phyloP scores from a whole-genome alignment of 1,139 yeast genomes.

The Entelexis paramagnoliae region DNA sequence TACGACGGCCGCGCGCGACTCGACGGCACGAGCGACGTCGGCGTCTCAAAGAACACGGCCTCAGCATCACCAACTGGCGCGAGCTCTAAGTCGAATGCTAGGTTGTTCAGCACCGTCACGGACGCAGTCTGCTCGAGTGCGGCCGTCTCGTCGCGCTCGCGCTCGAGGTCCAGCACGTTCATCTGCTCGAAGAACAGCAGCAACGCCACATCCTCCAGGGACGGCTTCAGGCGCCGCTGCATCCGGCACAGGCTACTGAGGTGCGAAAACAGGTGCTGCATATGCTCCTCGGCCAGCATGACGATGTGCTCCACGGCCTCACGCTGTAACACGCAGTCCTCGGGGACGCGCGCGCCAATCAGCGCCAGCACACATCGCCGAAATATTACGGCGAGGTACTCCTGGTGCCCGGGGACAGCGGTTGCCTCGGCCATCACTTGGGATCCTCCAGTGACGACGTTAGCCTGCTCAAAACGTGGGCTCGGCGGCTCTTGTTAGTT shows the following conservation, averaged over 20 bases:
- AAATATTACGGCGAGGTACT: slow-evolving; percentile 24
- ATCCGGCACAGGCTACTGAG: slow-evolving; percentile 48
- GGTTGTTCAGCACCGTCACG: slow-evolving; percentile 26
- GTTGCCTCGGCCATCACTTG: slow-evolving; percentile 5
- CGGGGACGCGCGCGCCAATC: slow-evolving; percentile 18
- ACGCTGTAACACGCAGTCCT: slow-evolving; percentile 14
- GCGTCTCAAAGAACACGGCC: slow-evolving; percentile 25
- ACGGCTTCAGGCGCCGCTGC: slow-evolving; percentile 58
- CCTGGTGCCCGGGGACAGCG: slow-evolving; percentile 16
- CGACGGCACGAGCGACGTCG: slow-evolving; percentile 34
- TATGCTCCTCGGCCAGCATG: slow-evolving; percentile 38
- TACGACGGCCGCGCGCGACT: slow-evolving; percentile 42
- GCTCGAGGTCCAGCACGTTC: slow-evolving; percentile 38
- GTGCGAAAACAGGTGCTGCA: slow-evolving; percentile 40
- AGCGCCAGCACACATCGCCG: slow-evolving; percentile 26
- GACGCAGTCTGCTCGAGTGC: slow-evolving; percentile 16
- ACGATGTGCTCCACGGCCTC: slow-evolving; percentile 31
- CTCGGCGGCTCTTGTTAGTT: neutral
- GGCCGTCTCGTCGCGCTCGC: slow-evolving; percentile 32
- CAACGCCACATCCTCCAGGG: slow-evolving; percentile 47
- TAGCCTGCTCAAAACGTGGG: neutral
- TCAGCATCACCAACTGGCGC: slow-evolving; percentile 25
- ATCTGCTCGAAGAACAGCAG: slow-evolving; percentile 42
- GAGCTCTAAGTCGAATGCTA: slow-evolving; percentile 27
- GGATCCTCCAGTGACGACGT: neutral